Evolutionary conservation across 306 rosid genomes (phyloP), one percentile per base, ranked within the genome.

Genomic region (Medicago lupulina): DNA sequence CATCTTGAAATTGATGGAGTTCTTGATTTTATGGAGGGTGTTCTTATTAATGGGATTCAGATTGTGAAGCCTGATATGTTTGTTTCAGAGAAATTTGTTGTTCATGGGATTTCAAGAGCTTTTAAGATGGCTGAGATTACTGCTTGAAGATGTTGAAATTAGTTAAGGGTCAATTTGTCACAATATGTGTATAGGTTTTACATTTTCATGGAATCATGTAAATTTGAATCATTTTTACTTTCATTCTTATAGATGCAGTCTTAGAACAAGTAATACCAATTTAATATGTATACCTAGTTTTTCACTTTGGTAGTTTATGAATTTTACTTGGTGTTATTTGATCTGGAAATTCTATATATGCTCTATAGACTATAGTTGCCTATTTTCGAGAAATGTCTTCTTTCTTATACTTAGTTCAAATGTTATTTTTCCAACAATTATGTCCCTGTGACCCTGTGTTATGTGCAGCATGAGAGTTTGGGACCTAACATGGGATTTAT

Each of bases 51-150:
- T 64, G 91, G 97, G 2, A 88, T 84, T 12, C 80, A 87, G 66
- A 79, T 93, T 43, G 91, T 86, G 62, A 85, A 73, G 6, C 91
- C 96, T 17, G 93, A 91, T 12, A 41, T 86, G 60, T 77, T 82
- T 7, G 43, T 54, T 73, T 93, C 96, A 0, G 81, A 83, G 12
- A 89, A 73, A 18, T 87, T 87, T 49, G 89, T 81, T 0, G 71
- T 93, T 73, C 98, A 91, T 83, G 97, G 96, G 63, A 91, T 91
- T 76, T 86, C 94, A 16, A 73, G 74, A 73, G 87, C 92, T 81
- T 82, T 93, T 16, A 67, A 85, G 55, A 67, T 80, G 74, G 46
- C 55, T 2, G 76, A 80, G 67, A 34, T 59, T 69, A 41, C 40
- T 39, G 38, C 41, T 23, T 73, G 66, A 19, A 68, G 70, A 51